These are phyloP conservation scores for Peribolospora baueri DNA, from an alignment of 768 basidiomycete species.

Conservation along the genomic window DNA sequence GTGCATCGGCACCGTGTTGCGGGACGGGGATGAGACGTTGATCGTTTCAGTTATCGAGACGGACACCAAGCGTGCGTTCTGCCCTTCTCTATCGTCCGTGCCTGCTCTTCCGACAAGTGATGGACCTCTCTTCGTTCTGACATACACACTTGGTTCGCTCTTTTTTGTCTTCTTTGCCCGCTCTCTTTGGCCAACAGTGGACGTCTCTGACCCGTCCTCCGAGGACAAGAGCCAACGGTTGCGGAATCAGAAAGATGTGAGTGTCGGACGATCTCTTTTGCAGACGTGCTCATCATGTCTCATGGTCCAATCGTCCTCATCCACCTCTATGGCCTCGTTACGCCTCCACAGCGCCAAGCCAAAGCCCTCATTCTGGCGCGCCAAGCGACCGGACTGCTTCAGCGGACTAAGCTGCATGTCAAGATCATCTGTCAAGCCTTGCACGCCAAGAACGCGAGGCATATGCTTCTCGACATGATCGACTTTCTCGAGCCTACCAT, in stretches of 20 bases:
- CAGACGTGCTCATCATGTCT: not conserved
- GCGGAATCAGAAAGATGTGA: constrained; percentile 72
- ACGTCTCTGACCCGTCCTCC: constrained; percentile 17
- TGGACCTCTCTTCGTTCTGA: not conserved
- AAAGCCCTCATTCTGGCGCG: constrained; percentile 67
- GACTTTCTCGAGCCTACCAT: constrained; percentile 15
- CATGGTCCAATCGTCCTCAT: not conserved
- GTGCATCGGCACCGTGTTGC: constrained; percentile 84
- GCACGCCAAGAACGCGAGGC: constrained; percentile 35
- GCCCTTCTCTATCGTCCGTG: not conserved
- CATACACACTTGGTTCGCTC: not conserved
- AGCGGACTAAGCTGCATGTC: constrained; percentile 71
- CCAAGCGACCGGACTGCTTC: constrained; percentile 65
- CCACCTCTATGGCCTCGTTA: not conserved
- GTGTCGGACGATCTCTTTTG: constrained; percentile 7
- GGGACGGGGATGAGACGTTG: constrained; percentile 72
- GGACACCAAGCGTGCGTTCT: constrained; percentile 49
- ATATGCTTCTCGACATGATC: constrained; percentile 16
- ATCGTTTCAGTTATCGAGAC: constrained; percentile 81
- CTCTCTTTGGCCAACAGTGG: constrained; percentile 4
- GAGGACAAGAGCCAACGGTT: constrained; percentile 33
- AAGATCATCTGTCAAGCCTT: constrained; percentile 77
- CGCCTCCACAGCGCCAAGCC: constrained; percentile 46
- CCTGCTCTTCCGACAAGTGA: no score
- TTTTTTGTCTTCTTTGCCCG: not conserved